A percentile compares a stretch with the other conserved stretches of the same genome.
These are phyloP conservation scores for Cladosporium oxysporum DNA, from an alignment of 2,329 filamentous ascomycete genomes.

Conservation along the genomic window DNA sequence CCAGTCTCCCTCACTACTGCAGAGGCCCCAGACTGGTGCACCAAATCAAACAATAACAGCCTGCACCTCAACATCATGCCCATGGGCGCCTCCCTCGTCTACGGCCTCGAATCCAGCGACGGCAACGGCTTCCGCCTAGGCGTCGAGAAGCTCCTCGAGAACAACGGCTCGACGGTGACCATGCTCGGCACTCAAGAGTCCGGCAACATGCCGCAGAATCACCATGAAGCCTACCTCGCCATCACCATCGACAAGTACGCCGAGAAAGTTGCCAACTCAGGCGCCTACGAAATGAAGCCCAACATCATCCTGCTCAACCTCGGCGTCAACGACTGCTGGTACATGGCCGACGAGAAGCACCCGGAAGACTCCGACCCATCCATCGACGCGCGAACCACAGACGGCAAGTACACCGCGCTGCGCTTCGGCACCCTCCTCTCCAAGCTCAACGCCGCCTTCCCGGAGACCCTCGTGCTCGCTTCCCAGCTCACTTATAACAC, in stretches of 20 bases:
- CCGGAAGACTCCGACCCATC: neutral
- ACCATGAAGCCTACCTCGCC: slow-evolving; percentile 12
- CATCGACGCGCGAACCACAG: neutral
- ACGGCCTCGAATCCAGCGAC: slow-evolving; percentile 6
- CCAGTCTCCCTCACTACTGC: neutral
- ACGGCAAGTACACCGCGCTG: neutral
- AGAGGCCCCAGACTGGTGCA: neutral
- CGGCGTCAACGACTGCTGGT: slow-evolving; percentile 15
- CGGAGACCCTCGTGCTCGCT: neutral
- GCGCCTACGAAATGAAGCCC: slow-evolving; percentile 2
- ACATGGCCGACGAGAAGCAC: neutral
- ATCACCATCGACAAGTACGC: neutral
- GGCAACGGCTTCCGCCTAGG: slow-evolving; percentile 16
- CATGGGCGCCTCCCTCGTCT: slow-evolving; percentile 17
- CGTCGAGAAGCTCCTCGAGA: neutral
- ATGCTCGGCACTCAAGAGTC: slow-evolving; percentile 12
- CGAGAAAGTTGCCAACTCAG: neutral
- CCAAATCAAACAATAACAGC: neutral
- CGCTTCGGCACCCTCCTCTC: neutral
- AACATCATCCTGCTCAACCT: neutral
- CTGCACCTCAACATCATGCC: neutral
- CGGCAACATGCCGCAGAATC: slow-evolving; percentile 8
- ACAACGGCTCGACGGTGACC: neutral
- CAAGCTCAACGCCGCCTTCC: neutral
- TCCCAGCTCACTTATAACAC: slow-evolving; percentile 1